These are phyloP conservation scores for Coniochaeta sp. DNA, from an alignment of 2,329 filamentous ascomycete genomes.

Conservation along the genomic window DNA sequence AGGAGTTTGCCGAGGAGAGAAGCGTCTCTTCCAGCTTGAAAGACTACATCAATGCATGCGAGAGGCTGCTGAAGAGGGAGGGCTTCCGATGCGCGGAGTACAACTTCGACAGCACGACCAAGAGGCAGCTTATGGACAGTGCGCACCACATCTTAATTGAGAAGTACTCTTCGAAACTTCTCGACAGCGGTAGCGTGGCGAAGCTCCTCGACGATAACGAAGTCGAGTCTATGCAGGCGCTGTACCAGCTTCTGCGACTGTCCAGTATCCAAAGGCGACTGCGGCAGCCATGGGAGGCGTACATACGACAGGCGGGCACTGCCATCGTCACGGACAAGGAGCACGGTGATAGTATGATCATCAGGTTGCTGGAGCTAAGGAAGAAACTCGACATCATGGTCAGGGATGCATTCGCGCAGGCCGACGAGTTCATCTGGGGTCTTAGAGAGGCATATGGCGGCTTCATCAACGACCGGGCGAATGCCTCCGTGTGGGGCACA, in stretches of 20 bases:
- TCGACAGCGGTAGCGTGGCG: conserved; percentile 60
- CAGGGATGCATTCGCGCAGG: conserved; percentile 66
- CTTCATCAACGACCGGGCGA: conserved; percentile 89
- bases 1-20: conserved; percentile 60
- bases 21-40: conserved; percentile 57
- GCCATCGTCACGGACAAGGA: conserved; percentile 74
- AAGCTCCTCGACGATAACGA: conserved; percentile 67
- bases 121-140: conserved; percentile 64
- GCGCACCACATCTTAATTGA: conserved; percentile 69
- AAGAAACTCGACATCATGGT: conserved; percentile 70
- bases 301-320: conserved; percentile 70
- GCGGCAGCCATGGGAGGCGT: conserved; percentile 66
- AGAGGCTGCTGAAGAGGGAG: conserved; percentile 64
- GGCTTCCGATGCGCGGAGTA: conserved; percentile 70
- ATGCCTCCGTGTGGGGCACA: conserved; percentile 64
- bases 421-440: conserved; percentile 70
- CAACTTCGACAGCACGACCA: conserved; percentile 76
- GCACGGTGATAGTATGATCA: conserved; percentile 77
- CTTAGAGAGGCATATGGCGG: conserved; percentile 79
- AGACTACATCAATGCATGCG: conserved; percentile 66
- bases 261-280: conserved; percentile 64
- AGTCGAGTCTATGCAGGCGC: conserved; percentile 60
- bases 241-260: conserved; percentile 72
- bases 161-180: conserved; percentile 57
- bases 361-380: conserved; percentile 75